A percentile compares a stretch with the other conserved stretches of the same genome.
Conservation (phyloP, 441 rosid genomes). For the Francoa sonchifolia region DNA sequence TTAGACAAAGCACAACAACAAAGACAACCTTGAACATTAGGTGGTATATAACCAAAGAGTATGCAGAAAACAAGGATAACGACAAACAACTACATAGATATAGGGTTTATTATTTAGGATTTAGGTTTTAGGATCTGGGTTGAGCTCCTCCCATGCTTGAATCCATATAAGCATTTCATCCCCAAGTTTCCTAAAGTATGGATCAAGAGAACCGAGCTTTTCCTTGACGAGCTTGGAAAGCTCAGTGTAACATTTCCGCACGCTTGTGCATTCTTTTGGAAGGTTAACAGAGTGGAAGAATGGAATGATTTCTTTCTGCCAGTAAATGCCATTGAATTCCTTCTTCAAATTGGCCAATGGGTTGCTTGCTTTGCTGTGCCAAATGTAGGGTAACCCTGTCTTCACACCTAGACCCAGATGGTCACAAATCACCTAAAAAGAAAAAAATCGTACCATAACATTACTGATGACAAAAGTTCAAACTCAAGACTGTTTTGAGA, state of each 20-base stretch:
- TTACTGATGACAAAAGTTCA: not conserved
- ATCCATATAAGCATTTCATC: slow-evolving; percentile 95
- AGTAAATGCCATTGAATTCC: slow-evolving; percentile 82
- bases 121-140: slow-evolving; percentile 20
- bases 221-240: slow-evolving; percentile 72
- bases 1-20: not conserved
- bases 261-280: slow-evolving; percentile 68
- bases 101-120: not conserved
- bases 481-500: not conserved
- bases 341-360: slow-evolving; percentile 80
- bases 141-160: slow-evolving; percentile 88
- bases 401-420: slow-evolving; percentile 82
- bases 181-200: slow-evolving; percentile 68
- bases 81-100: not conserved
- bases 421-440: slow-evolving; percentile 64
- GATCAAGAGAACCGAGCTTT: slow-evolving; percentile 54
- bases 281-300: slow-evolving; percentile 64
- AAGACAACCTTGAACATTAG: too few relatives aligned
- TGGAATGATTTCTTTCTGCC: slow-evolving; percentile 89
- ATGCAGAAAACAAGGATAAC: not conserved
- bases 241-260: slow-evolving; percentile 76
- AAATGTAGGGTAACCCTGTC: slow-evolving; percentile 84
- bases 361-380: slow-evolving; percentile 96
- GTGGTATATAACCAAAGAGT: too few relatives aligned
- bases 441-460: not conserved